Conservation (phyloP, 108 stramenopile species). For the Schizochytrium sp. region DNA sequence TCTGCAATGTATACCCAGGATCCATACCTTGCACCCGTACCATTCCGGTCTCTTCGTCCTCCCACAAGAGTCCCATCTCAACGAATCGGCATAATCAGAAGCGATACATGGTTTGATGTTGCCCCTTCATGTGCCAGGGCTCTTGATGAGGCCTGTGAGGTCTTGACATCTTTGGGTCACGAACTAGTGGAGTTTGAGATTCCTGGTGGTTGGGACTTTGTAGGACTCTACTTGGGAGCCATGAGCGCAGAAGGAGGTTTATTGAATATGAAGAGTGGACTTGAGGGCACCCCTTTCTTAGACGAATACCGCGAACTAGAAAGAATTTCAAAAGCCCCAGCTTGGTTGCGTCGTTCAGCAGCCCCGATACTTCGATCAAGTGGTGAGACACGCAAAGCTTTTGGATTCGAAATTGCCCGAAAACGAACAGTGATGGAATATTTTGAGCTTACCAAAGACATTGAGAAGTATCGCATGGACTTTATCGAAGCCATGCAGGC, state of each 20-base stretch:
- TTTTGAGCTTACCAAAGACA: constrained; percentile 65
- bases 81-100: background rate
- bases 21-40: background rate
- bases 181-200: constrained; percentile 67
- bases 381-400: constrained; percentile 7
- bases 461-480: constrained; percentile 66
- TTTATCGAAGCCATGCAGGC: constrained; percentile 47
- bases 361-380: background rate
- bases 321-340: background rate
- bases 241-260: constrained; percentile 67
- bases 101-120: constrained; percentile 71
- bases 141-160: constrained; percentile 64
- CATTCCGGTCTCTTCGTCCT: background rate
- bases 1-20: background rate
- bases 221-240: background rate
- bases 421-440: constrained; percentile 62
- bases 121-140: constrained; percentile 65
- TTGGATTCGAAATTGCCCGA: background rate
- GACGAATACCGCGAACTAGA: constrained; percentile 49
- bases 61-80: background rate
- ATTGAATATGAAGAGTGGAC: background rate
- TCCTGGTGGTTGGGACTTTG: background rate
- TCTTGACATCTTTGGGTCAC: constrained; percentile 66
- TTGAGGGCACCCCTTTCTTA: background rate
- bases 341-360: background rate